Evolutionary conservation across 768 basidiomycete species (phyloP).

Genomic region (Lentinula raphanica): DNA sequence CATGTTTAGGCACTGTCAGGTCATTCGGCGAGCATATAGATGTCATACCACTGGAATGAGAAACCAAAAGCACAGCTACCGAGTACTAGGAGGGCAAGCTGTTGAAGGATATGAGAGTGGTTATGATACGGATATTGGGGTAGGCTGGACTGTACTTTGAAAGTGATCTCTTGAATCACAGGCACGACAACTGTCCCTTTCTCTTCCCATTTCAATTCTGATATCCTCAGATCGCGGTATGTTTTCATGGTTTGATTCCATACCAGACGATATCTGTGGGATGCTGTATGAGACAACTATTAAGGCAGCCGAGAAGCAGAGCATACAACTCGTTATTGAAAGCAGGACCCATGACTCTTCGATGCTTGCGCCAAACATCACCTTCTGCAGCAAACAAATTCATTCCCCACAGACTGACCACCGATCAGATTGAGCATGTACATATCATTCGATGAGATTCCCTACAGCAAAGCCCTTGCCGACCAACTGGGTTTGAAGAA

Average conservation of each 20-base stretch:
- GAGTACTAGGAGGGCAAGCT: slow-evolving; percentile 41
- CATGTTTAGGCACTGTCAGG: background rate
- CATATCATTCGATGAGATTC: background rate
- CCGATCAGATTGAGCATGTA: background rate
- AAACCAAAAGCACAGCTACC: slow-evolving; percentile 42
- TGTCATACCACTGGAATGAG: background rate
- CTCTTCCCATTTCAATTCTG: slow-evolving; percentile 30
- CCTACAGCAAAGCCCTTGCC: slow-evolving; percentile 29
- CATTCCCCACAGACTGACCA: slow-evolving; percentile 33
- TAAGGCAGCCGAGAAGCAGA: background rate
- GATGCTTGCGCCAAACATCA: slow-evolving; percentile 41
- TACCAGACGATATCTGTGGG: slow-evolving; percentile 32
- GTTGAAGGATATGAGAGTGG: background rate
- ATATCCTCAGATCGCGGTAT: slow-evolving; percentile 34
- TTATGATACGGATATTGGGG: background rate
- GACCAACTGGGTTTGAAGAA: slow-evolving; percentile 35
- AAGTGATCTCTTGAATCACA: slow-evolving; percentile 27
- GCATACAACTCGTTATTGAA: slow-evolving; percentile 37
- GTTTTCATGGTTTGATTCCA: slow-evolving; percentile 33
- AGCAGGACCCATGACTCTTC: slow-evolving; percentile 38
- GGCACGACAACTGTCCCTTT: slow-evolving; percentile 24
- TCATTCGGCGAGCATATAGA: background rate
- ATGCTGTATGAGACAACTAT: background rate
- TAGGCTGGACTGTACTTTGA: slow-evolving; percentile 23
- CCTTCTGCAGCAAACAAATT: slow-evolving; percentile 41